Conservation (phyloP, 1,139 yeast species). For the Lodderomyces oxycetoniae region DNA sequence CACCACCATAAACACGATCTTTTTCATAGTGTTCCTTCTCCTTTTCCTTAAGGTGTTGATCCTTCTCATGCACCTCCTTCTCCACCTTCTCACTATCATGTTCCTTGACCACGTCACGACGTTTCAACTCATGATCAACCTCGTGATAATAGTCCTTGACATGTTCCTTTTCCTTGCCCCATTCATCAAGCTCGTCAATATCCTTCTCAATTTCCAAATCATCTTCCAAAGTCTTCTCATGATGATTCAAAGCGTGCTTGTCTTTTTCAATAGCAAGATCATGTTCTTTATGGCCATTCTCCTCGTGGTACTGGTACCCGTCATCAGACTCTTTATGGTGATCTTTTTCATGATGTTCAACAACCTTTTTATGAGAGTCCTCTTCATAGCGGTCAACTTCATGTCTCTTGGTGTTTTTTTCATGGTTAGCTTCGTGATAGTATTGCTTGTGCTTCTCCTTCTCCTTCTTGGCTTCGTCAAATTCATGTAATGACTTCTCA, state of each 20-base stretch:
- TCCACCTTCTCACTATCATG: not conserved
- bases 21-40: slow-evolving; percentile 2
- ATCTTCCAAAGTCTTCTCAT: slow-evolving; percentile 1
- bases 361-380: slow-evolving; percentile 1
- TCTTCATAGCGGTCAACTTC: slow-evolving; percentile 1
- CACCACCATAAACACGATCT: slow-evolving; percentile 4
- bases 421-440: slow-evolving; percentile 1
- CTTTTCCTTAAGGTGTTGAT: slow-evolving; percentile 3
- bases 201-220: slow-evolving; percentile 1
- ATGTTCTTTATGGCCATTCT: slow-evolving; percentile 2
- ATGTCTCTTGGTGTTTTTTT: slow-evolving; percentile 4
- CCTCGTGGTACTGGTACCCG: slow-evolving; percentile 1
- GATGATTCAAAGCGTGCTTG: slow-evolving; percentile 2
- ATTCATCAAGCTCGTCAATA: slow-evolving; percentile 2
- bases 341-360: slow-evolving; percentile 3
- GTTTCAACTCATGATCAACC: slow-evolving; percentile 2
- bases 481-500: not conserved
- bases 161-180: slow-evolving; percentile 3
- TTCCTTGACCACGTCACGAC: slow-evolving; percentile 2
- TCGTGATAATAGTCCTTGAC: slow-evolving; percentile 4
- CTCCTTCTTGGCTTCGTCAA: not conserved
- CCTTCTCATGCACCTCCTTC: slow-evolving; percentile 3
- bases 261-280: slow-evolving; percentile 2
- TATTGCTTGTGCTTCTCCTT: slow-evolving; percentile 1
- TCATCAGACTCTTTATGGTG: slow-evolving; percentile 2